A percentile compares a stretch with the other conserved stretches of the same genome.
These are phyloP conservation scores for Sonneratia alba DNA, from an alignment of 345 rosid species.

Conservation along the genomic window DNA sequence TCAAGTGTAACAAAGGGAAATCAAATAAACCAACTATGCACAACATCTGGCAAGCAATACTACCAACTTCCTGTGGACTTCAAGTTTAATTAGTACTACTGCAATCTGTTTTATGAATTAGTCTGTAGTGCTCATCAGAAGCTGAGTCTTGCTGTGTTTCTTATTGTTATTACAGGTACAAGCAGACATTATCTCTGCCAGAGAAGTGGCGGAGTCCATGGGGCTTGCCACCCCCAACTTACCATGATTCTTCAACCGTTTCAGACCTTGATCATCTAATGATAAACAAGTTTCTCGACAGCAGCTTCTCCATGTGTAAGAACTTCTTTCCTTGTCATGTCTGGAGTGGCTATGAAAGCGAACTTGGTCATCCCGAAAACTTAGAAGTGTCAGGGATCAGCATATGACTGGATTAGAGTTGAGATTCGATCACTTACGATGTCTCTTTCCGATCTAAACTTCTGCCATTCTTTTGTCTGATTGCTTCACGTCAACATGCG, in stretches of 20 bases:
- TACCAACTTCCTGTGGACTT: too few relatives aligned
- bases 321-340: not conserved
- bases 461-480: too few relatives aligned
- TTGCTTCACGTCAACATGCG: too few relatives aligned
- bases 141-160: not conserved
- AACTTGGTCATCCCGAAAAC: not conserved
- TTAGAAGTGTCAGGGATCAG: not conserved
- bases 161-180: slow-evolving; percentile 45
- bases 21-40: too few relatives aligned
- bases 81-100: too few relatives aligned
- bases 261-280: not conserved
- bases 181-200: slow-evolving; percentile 57
- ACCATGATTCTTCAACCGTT: slow-evolving; percentile 10
- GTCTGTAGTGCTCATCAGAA: too few relatives aligned
- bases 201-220: slow-evolving; percentile 66
- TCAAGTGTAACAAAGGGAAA: too few relatives aligned
- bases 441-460: too few relatives aligned
- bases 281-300: not conserved
- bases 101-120: too few relatives aligned
- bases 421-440: too few relatives aligned
- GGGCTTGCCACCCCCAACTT: slow-evolving; percentile 52
- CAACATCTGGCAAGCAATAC: too few relatives aligned
- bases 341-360: not conserved
- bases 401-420: not conserved
- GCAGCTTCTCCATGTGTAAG: not conserved